Conservation (phyloP, 164 flowering plant species). For the Magnolia changhungtana region DNA sequence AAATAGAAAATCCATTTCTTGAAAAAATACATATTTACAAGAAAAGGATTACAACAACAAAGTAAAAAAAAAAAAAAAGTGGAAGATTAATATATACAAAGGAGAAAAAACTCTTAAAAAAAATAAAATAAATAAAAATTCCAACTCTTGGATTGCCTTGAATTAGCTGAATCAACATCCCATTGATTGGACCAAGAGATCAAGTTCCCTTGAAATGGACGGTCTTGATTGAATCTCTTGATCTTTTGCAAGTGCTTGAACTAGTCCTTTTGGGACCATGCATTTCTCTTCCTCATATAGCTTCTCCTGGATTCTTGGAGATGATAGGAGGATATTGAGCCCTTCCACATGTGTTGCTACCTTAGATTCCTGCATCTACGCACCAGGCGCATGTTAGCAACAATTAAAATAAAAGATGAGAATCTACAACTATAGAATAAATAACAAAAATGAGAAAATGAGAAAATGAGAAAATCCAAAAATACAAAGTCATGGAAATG, state of each 20-base stretch:
- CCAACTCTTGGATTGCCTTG: background rate
- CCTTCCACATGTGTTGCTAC: constrained; percentile 7
- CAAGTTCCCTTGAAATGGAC: constrained; percentile 16
- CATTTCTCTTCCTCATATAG: constrained; percentile 53
- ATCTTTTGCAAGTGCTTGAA: constrained; percentile 29
- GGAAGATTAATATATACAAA: background rate
- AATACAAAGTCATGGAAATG: no score
- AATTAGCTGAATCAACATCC: background rate
- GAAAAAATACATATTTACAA: constrained; percentile 9
- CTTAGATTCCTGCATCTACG: constrained; percentile 5
- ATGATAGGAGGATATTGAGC: constrained; percentile 30
- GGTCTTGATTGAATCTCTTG: constrained; percentile 16
- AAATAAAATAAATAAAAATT: background rate
- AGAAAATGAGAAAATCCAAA: no score
- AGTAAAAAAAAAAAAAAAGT: background rate
- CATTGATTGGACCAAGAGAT: constrained; percentile 1
- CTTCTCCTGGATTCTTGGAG: constrained; percentile 57
- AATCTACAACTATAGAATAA: no score
- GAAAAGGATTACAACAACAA: background rate
- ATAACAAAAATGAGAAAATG: no score
- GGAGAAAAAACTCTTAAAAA: background rate
- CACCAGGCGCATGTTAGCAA: background rate
- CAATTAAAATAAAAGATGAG: background rate
- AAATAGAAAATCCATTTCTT: constrained; percentile 4
- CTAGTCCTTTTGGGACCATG: constrained; percentile 37